phyloP scores from a whole-genome alignment of 2,329 filamentous ascomycete genomes.

The Cladosporium halotolerans region DNA sequence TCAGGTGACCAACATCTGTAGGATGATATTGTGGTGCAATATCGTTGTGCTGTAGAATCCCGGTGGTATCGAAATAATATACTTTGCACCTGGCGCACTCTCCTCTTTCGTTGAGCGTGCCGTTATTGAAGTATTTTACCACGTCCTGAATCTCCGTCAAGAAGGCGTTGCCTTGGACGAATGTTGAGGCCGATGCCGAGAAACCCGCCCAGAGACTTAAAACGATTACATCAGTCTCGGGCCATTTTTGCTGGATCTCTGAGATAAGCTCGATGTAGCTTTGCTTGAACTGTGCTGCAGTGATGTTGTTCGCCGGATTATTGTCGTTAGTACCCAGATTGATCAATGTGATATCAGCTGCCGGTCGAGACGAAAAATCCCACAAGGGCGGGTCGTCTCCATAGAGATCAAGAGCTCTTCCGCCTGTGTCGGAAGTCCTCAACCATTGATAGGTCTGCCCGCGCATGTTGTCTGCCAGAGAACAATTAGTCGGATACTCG shows the following conservation, averaged over 20 bases:
- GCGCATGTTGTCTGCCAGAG: conserved; percentile 23
- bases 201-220: conserved; percentile 52
- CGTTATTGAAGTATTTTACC: conserved; percentile 36
- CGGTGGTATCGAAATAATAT: conserved; percentile 56
- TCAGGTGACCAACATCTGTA: conserved; percentile 56
- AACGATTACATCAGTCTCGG: conserved; percentile 37
- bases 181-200: conserved; percentile 45
- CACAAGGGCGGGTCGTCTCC: conserved; percentile 30
- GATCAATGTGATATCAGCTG: conserved; percentile 39
- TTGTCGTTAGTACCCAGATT: conserved; percentile 44
- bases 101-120: conserved; percentile 34
- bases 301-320: conserved; percentile 36
- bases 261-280: conserved; percentile 39
- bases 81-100: conserved; percentile 42
- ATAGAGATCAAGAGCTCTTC: conserved; percentile 41
- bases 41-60: conserved; percentile 57
- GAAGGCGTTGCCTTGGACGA: conserved; percentile 34
- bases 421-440: conserved; percentile 49
- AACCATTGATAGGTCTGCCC: conserved; percentile 50
- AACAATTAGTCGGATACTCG: conserved; percentile 35
- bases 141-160: conserved; percentile 47
- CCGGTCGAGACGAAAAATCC: conserved; percentile 30
- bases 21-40: conserved; percentile 54
- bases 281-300: conserved; percentile 32
- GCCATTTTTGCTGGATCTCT: conserved; percentile 37